Base-by-base conservation (phyloP, 2,329 filamentous ascomycete genomes). In the Fusarium tricinctum region DNA sequence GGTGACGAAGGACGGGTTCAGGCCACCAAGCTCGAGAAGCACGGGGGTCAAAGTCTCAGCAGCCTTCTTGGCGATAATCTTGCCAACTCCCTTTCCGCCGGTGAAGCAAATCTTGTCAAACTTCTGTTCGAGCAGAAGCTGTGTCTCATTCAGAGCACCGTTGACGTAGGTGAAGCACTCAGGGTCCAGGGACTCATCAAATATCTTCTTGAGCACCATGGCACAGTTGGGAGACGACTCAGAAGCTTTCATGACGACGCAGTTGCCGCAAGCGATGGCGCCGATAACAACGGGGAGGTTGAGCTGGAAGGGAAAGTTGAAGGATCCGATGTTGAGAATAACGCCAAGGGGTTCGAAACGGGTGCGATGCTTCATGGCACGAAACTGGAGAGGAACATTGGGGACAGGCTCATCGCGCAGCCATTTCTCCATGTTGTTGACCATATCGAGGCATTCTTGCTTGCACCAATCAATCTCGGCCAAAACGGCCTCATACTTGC, bases 41-140 rank as follows among this genome's bases (percentile, higher is more conserved):
- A 97, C 90, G 1, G 96, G 96, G 1, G 96, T 98, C 64, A 97
- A 85, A 38, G 93, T 91, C 76, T 93, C 89, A 63, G 96, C 95
- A 0, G 95, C 96, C 78, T 97, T 97, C 79, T 94, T 90, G 47
- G 93, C 88, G 53, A 98, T 90, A 74, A 98, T 94, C 76, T 91
- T 93, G 75, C 92, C 96, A 19, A 97, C 93, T 28, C 78, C 82
- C 52, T 86, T 86, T 74, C 89, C 90, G 55, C 96, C 96, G 1
- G 96, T 99, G 83, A 97, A 99, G 84, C 96, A 94, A 75, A 99
- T 97, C 86, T 97, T 98, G 82, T 97, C 94, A 91, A 94, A 99
- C 79, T 95, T 95, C 82, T 94, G 88, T 59, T 95, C 89, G 33
- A 99, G 86, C 44, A 98, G 82, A 14, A 89, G 89, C 45, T 92